Conservation (phyloP, 768 basidiomycete genomes). For the Pulveroboletus sp. region DNA sequence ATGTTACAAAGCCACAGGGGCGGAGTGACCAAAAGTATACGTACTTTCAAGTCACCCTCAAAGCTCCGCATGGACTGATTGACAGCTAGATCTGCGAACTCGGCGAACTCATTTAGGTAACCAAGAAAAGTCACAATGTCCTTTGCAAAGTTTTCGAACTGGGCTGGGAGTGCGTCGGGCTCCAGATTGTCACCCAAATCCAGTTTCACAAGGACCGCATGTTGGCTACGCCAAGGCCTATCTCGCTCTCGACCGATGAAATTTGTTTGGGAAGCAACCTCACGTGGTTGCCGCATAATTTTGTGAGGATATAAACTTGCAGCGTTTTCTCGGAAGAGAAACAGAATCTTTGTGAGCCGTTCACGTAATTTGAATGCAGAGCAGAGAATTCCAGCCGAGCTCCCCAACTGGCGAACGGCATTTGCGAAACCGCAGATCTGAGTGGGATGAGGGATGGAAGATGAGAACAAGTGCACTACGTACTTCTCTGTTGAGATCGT, state of each 20-base stretch:
- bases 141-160: slow-evolving; percentile 42
- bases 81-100: slow-evolving; percentile 49
- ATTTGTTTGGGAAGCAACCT: slow-evolving; percentile 35
- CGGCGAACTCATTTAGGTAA: slow-evolving; percentile 52
- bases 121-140: slow-evolving; percentile 49
- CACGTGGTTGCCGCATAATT: slow-evolving; percentile 35
- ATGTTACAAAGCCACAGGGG: slow-evolving; percentile 7
- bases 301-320: slow-evolving; percentile 39
- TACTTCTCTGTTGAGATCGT: slow-evolving; percentile 46
- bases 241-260: slow-evolving; percentile 31
- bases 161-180: slow-evolving; percentile 43
- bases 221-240: slow-evolving; percentile 29
- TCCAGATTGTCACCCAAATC: slow-evolving; percentile 39
- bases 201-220: slow-evolving; percentile 35
- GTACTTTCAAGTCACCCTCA: slow-evolving; percentile 33
- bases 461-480: slow-evolving; percentile 1
- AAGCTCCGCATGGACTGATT: slow-evolving; percentile 40
- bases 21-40: slow-evolving; percentile 5
- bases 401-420: slow-evolving; percentile 51
- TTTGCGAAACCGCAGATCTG: slow-evolving; percentile 42
- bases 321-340: slow-evolving; percentile 39
- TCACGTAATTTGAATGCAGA: slow-evolving; percentile 49
- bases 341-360: slow-evolving; percentile 34
- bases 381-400: slow-evolving; percentile 51
- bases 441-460: slow-evolving; percentile 9